A percentile compares a stretch with the other conserved stretches of the same genome.
Conservation (phyloP, 2,329 filamentous ascomycete species). For the Alternaria viburni region DNA sequence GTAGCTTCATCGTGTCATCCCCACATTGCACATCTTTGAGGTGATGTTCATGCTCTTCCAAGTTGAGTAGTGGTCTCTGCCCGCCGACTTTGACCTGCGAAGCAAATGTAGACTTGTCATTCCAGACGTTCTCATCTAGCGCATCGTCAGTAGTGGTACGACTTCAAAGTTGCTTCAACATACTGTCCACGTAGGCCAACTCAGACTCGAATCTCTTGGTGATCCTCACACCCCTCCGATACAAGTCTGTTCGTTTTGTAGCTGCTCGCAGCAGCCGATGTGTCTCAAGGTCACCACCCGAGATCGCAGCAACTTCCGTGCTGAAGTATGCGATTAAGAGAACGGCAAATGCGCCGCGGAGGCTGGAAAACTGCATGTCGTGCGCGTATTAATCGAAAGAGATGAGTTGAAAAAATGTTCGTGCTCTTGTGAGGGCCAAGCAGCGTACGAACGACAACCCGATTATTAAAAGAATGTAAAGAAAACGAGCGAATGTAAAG, state of each 20-base stretch:
- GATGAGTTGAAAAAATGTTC: neutral
- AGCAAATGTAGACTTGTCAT: slow-evolving; percentile 37
- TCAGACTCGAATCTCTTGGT: slow-evolving; percentile 34
- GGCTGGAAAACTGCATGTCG: slow-evolving; percentile 21
- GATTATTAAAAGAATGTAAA: neutral
- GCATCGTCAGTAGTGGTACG: slow-evolving; percentile 1
- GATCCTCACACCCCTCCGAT: slow-evolving; percentile 34
- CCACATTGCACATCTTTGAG: slow-evolving; percentile 39
- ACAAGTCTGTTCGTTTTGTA: slow-evolving; percentile 34
- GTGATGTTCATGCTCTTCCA: slow-evolving; percentile 48
- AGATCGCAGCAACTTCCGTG: slow-evolving; percentile 11
- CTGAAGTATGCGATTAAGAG: slow-evolving; percentile 22
- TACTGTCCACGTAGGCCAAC: slow-evolving; percentile 45
- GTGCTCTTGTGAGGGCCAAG: neutral
- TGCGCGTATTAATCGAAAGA: neutral
- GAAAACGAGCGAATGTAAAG: neutral
- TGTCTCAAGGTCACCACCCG: slow-evolving; percentile 3
- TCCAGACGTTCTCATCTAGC: slow-evolving; percentile 33
- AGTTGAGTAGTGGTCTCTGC: slow-evolving; percentile 38
- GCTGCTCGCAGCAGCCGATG: slow-evolving; percentile 42
- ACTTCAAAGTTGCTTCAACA: neutral
- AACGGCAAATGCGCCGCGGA: slow-evolving; percentile 17
- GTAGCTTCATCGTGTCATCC: slow-evolving; percentile 33
- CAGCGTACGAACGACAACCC: neutral
- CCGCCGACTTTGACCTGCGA: slow-evolving; percentile 43